These are phyloP conservation scores for Saccharum hybrid DNA, from an alignment of 202 grass and related monocot species.

Conservation along the genomic window DNA sequence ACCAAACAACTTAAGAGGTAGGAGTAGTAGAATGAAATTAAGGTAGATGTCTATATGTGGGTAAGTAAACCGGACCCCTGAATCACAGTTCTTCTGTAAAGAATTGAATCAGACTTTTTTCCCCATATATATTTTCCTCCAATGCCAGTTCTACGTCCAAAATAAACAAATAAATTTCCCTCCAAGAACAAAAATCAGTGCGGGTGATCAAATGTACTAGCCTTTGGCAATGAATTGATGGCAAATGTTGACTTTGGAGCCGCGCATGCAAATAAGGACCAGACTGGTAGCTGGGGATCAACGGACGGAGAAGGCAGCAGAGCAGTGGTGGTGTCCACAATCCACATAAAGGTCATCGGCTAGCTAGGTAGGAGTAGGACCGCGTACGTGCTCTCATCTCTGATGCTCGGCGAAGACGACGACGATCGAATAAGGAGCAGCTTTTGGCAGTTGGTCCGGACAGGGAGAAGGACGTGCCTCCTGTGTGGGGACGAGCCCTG, in stretches of 20 bases:
- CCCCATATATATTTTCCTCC: too few species aligned
- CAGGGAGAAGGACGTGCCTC: constrained; percentile 26
- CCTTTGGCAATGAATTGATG: constrained; percentile 39
- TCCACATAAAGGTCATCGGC: neutral
- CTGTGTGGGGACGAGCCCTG: constrained; percentile 37
- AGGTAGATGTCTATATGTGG: too few species aligned
- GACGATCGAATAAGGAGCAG: neutral
- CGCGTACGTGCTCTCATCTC: too few species aligned
- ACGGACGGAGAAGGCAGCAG: neutral
- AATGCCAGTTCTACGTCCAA: neutral
- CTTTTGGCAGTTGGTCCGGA: neutral
- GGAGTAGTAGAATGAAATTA: too few species aligned
- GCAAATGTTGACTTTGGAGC: constrained; percentile 37
- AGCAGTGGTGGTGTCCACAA: neutral
- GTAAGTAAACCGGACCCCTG: too few species aligned
- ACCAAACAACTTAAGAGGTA: too few species aligned
- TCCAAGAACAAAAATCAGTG: neutral
- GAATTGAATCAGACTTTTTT: too few species aligned
- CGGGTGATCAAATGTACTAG: too few species aligned
- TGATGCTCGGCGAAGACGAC: neutral
- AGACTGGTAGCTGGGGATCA: neutral
- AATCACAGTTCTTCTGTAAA: too few species aligned
- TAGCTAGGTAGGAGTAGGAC: too few species aligned
- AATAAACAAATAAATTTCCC: neutral
- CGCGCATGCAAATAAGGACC: constrained; percentile 21